These are phyloP conservation scores for Scenedesmus sp. DNA, from an alignment of 163 green algal genomes.

Conservation along the genomic window DNA sequence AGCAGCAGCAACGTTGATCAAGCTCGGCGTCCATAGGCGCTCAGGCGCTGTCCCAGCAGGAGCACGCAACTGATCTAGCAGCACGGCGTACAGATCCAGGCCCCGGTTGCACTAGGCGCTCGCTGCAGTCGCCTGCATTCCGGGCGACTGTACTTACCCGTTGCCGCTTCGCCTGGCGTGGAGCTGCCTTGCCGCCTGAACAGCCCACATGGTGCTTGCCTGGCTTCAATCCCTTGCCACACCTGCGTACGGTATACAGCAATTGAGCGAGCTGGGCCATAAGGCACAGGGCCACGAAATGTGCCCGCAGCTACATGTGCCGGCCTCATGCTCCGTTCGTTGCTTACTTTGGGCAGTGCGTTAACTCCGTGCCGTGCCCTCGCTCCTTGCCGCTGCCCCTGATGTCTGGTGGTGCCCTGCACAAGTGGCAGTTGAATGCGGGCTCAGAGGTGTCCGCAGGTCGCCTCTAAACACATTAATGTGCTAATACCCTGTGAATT, in stretches of 20 bases:
- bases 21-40: background rate
- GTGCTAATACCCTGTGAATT: background rate
- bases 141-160: conserved; percentile 38
- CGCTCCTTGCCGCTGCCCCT: conserved; percentile 88
- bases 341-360: conserved; percentile 79
- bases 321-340: background rate
- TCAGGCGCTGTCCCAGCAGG: background rate
- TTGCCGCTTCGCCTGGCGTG: conserved; percentile 71
- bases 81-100: background rate
- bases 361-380: conserved; percentile 86
- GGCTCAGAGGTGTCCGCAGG: background rate
- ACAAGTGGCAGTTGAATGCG: conserved; percentile 25
- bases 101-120: background rate
- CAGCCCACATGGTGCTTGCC: conserved; percentile 92
- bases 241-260: conserved; percentile 49
- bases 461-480: background rate
- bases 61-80: background rate
- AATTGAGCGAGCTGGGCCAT: background rate
- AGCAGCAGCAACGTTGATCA: background rate
- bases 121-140: background rate
- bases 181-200: conserved; percentile 68
- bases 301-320: background rate
- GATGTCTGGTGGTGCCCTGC: conserved; percentile 84
- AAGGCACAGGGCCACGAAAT: background rate
- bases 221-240: conserved; percentile 82